A percentile compares a stretch with the other conserved stretches of the same genome.
Conservation (phyloP, 106 monocot genomes). For the Dioscorea dumetorum region DNA sequence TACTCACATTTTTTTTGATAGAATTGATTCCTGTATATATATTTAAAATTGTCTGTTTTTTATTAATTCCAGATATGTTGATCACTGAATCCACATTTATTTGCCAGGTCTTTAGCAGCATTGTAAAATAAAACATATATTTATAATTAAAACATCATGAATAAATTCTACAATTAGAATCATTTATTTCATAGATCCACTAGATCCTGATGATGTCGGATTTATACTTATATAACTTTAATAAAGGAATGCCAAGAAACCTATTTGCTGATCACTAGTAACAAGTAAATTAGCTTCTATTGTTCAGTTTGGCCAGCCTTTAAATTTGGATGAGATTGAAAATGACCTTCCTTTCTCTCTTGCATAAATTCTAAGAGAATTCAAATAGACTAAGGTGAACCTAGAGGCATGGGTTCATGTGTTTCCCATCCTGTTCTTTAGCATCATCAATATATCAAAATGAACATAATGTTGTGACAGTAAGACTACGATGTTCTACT, state of each 20-base stretch:
- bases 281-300: background rate
- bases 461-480: too few species aligned
- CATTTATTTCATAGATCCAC: too few species aligned
- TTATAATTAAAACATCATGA: slow-evolving; percentile 80
- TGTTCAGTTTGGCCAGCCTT: slow-evolving; percentile 59
- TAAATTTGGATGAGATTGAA: slow-evolving; percentile 46
- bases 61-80: too few species aligned
- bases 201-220: slow-evolving; percentile 38
- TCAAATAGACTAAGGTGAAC: slow-evolving; percentile 94
- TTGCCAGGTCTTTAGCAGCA: slow-evolving; percentile 35
- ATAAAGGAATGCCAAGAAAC: background rate
- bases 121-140: slow-evolving; percentile 20
- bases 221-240: too few species aligned
- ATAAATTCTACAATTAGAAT: too few species aligned
- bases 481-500: too few species aligned
- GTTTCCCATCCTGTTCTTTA: too few species aligned
- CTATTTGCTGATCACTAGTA: background rate
- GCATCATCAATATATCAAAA: too few species aligned
- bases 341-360: slow-evolving; percentile 63
- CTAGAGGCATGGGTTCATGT: slow-evolving; percentile 46
- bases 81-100: background rate
- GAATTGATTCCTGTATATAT: too few species aligned
- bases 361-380: too few species aligned
- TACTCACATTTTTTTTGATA: too few species aligned
- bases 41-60: too few species aligned